Evolutionary conservation across 257 asterid species (phyloP), one percentile per base, ranked within the genome.

Genomic region (Gardenia jasminoides): DNA sequence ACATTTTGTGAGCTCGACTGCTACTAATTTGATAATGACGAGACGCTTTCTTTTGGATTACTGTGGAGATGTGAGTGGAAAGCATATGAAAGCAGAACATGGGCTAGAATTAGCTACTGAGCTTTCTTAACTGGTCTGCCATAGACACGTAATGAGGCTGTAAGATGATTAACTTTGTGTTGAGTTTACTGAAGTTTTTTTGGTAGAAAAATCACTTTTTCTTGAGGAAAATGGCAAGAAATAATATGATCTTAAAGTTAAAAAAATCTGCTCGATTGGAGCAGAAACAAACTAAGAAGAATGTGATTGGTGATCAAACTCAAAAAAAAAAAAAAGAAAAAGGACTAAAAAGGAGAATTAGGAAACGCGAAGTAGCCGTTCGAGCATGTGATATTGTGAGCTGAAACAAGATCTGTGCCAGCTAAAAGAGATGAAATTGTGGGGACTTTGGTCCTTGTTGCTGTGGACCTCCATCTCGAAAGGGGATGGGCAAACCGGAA

Each of bases 401-500:
- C 4, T 36, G 41, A 33, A 30, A n/a, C n/a, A 8, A 68, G 22
- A 31, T n/a, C 16, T 10, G 17, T 76, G 76, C 76, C 76, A 52
- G 76, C 76, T 15, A 24, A 46, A 22, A 36, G 67, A 66, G 48
- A 19, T 20, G 15, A 12, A 3, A 50, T 17, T 36, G 58, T 77
- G 75, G 75, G 78, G 70, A 41, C 58, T 61, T 54, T 15, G 30
- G 26, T 28, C 48, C 30, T n/a, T 59, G 52, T n/a, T n/a, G n/a
- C n/a, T n/a, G n/a, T 68, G 72, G 72, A 68, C 72, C 72, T 67
- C 48, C 50, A 6, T 39, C 13, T 19, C 3, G 48, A 36, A 0
- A 20, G 22, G 41, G 52, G 24, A 41, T 41, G 52, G 74, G 31
- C 10, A 11, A 1, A 9, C 2, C 10, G 31, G 13, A 36, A 67